Evolutionary conservation across 2,329 filamentous ascomycete species (phyloP), one percentile per base, ranked within the genome.

Genomic region (Colletotrichum tanaceti): DNA sequence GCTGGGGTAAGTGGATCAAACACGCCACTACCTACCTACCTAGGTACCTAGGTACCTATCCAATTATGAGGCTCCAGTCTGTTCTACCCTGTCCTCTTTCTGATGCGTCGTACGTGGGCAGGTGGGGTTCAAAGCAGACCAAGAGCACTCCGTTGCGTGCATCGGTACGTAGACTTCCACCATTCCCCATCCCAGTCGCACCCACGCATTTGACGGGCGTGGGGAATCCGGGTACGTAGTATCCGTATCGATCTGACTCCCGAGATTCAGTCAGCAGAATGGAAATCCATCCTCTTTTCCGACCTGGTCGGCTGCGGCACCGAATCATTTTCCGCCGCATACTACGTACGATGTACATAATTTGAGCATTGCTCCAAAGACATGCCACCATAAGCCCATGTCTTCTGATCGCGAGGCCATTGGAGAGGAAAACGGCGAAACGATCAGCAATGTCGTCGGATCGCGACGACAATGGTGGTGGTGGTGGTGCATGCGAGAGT

Each of bases 201-300:
- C 20, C 35, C 41, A 9, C 28, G 24, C 41, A 5, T 28, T 20
- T 47, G 18, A 14, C 6, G 57, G 57, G 62, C 62, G 66, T 69
- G 66, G 66, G 62, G 63, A 68, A 57, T 49, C 13, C 18, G n/a
- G 62, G 61, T 61, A 69, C 66, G 65, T 69, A 66, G 43, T 6
- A 13, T n/a, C 7, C n/a, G 39, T 54, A 49, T 59, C 60, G 41
- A 64, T 54, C 35, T 32, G 20, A 28, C 39, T 63, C 38, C 49
- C 24, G 35, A 32, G 13, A 57, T 38, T 13, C 62, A 28, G 43
- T 46, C 62, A 65, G 50, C 61, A 38, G 20, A 39, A 55, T 59
- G 47, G 35, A 64, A 59, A 38, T 54, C 24, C 54, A 59, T 55
- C 47, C 22, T 18, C 41, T 39, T 49, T 32, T 7, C 9, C 35